A percentile compares a stretch with the other conserved stretches of the same genome.
Evolutionary conservation across 2,329 filamentous ascomycete species (phyloP).

Genomic region (Cadophora sp.): DNA sequence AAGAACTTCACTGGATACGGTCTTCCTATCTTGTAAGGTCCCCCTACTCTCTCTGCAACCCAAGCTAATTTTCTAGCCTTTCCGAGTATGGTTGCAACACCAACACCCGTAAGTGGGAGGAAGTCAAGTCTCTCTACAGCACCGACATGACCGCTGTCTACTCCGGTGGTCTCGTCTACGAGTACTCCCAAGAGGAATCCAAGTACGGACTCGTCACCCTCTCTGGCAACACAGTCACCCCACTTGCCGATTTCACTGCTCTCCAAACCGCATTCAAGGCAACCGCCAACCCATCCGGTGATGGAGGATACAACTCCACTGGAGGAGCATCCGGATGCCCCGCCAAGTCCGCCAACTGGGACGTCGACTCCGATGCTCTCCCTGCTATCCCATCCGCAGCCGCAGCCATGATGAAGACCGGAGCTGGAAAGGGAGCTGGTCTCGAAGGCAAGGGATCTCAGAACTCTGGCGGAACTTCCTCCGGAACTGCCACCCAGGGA

Average conservation of each 20-base stretch:
- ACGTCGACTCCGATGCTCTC: conserved; percentile 53
- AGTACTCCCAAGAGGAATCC: conserved; percentile 84
- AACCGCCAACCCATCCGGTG: conserved; percentile 55
- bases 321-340: conserved; percentile 52
- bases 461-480: conserved; percentile 40
- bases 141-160: conserved; percentile 85
- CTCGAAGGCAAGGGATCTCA: conserved; percentile 46
- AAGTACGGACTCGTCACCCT: conserved; percentile 65
- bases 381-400: conserved; percentile 55
- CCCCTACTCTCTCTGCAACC: background rate
- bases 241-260: conserved; percentile 54
- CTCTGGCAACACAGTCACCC: conserved; percentile 46
- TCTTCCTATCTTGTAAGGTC: conserved; percentile 59
- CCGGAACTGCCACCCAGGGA: conserved; percentile 41
- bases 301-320: conserved; percentile 51
- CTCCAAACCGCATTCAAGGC: conserved; percentile 54
- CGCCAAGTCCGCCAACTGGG: conserved; percentile 53
- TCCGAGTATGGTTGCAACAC: conserved; percentile 92
- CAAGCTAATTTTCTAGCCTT: conserved; percentile 49
- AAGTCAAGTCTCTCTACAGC: conserved; percentile 81
- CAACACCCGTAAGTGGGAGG: conserved; percentile 81
- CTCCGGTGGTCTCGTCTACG: conserved; percentile 95
- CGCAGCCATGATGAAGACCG: conserved; percentile 52
- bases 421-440: conserved; percentile 55
- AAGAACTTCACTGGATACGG: conserved; percentile 71